A percentile compares a stretch with the other conserved stretches of the same genome.
phyloP scores from a whole-genome alignment of 805 yeast species.

The Wickerhamomyces silvicola region DNA sequence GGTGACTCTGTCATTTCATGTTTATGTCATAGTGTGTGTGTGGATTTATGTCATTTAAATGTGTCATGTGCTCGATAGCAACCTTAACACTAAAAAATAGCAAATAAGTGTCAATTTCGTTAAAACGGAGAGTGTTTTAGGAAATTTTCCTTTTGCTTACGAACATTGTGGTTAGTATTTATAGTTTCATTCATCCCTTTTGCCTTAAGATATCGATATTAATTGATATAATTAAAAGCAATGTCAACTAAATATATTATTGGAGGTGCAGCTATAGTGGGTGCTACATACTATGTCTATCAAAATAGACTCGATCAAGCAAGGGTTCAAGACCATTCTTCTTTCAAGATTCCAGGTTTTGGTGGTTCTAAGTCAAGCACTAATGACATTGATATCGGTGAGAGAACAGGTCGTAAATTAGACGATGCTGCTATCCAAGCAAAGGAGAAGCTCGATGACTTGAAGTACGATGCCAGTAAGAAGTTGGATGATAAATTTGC shows the following conservation, averaged over 20 bases:
- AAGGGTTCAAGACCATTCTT: background rate
- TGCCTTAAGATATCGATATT: no score
- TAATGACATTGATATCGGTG: constrained; percentile 13
- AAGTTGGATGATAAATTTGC: constrained; percentile 12
- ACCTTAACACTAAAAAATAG: no score
- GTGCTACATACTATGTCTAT: constrained; percentile 21
- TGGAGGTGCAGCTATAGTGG: constrained; percentile 21
- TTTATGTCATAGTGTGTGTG: no score
- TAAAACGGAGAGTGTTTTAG: no score
- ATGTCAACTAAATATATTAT: constrained; percentile 12
- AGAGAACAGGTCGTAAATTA: constrained; percentile 19
- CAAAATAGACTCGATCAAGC: constrained; percentile 17
- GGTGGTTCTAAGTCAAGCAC: constrained; percentile 3
- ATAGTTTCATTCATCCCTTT: no score
- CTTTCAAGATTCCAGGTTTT: constrained; percentile 6
- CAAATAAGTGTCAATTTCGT: no score
- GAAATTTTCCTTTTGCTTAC: no score
- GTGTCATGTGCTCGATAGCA: no score
- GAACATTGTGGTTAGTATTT: no score
- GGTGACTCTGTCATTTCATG: no score
- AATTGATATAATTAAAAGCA: no score
- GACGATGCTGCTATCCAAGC: constrained; percentile 18
- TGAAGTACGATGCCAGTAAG: constrained; percentile 16
- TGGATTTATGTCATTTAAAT: no score
- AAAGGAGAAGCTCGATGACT: constrained; percentile 9